Evolutionary conservation across 352 stramenopile species (phyloP), one percentile per base, ranked within the genome.

Genomic region (Phytophthora megakarya): DNA sequence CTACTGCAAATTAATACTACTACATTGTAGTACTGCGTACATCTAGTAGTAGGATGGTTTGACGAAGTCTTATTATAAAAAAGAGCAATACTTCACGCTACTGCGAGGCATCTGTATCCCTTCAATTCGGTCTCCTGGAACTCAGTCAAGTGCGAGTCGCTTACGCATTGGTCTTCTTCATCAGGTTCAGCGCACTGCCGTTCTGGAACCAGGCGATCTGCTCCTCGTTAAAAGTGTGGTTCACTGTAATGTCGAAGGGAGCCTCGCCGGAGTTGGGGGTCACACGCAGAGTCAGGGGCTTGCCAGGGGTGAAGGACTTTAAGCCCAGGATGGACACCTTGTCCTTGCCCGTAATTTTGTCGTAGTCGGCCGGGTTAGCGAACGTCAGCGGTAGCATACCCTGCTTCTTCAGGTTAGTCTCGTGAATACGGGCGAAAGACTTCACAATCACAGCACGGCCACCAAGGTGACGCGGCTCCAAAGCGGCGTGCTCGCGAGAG

Each of bases 401-500:
- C 77, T 98, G 92, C 88, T 98, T 98, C 89, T 98, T 98, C 70
- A 98, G 73, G 81, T 98, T 98, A 28, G 92, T 98, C 80, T 98
- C 92, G 83, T 98, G 92, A 69, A 98, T 98, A 75, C 92, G 89
- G 38, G 92, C 92, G 68, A 98, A 98, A 74, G 87, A 97, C 80
- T 97, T 97, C 33, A 96, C 87, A 39, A 98, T 95, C 39, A 98
- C 89, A 54, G 92, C 92, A 51, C 86, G 78, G 61, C 90, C 92
- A 42, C 91, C 91, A 47, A 98, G 81, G 78, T 97, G 90, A 51
- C 92, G 89, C 23, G 92, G 92, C 73, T 97, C 90, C 21, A 98
- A 72, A 50, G 92, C 92, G 12, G 92, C 92, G 76, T 98, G 92
- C 75, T 98, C 92, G 56, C 92, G 88, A 53, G 90, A 97, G 54